Evolutionary conservation across 2,329 filamentous ascomycete species (phyloP).

Genomic region (Metarhizium guizhouense): DNA sequence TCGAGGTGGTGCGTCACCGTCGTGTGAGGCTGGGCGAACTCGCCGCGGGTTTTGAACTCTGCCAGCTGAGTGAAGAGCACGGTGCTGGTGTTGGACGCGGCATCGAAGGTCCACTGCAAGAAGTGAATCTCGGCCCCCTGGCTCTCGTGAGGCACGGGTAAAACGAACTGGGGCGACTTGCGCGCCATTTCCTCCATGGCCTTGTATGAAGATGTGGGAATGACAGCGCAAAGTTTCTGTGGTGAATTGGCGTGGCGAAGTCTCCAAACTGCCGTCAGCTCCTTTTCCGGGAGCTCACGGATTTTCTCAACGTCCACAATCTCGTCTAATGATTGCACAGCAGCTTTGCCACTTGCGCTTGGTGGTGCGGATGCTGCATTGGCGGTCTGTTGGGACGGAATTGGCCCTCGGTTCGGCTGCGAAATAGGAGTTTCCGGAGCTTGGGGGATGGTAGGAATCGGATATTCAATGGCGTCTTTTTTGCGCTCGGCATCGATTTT

Average conservation of each 20-base stretch:
- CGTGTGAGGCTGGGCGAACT: constrained; percentile 86
- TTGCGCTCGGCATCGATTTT: constrained; percentile 68
- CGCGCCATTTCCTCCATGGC: constrained; percentile 64
- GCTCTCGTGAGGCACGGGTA: constrained; percentile 65
- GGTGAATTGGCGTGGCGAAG: constrained; percentile 69
- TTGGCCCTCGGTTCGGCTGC: constrained; percentile 24
- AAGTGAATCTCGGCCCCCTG: constrained; percentile 88
- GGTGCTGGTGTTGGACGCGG: constrained; percentile 51
- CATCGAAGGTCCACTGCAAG: constrained; percentile 89
- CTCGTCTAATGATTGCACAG: constrained; percentile 38
- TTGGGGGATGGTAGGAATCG: constrained; percentile 25
- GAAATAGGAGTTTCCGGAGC: constrained; percentile 26
- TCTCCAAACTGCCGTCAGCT: constrained; percentile 85
- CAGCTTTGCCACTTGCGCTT: constrained; percentile 3
- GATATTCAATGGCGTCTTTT: constrained; percentile 49
- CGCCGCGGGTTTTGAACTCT: constrained; percentile 83
- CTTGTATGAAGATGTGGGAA: constrained; percentile 65
- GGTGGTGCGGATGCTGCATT: not conserved
- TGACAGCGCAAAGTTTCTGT: constrained; percentile 72
- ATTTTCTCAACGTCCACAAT: constrained; percentile 74
- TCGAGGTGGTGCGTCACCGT: constrained; percentile 89
- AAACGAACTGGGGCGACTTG: constrained; percentile 76
- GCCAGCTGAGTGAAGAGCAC: constrained; percentile 92
- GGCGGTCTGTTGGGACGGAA: constrained; percentile 16
- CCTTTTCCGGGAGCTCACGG: constrained; percentile 61